Evolutionary conservation across 768 basidiomycete species (phyloP).

Genomic region (Podaxis sp.): DNA sequence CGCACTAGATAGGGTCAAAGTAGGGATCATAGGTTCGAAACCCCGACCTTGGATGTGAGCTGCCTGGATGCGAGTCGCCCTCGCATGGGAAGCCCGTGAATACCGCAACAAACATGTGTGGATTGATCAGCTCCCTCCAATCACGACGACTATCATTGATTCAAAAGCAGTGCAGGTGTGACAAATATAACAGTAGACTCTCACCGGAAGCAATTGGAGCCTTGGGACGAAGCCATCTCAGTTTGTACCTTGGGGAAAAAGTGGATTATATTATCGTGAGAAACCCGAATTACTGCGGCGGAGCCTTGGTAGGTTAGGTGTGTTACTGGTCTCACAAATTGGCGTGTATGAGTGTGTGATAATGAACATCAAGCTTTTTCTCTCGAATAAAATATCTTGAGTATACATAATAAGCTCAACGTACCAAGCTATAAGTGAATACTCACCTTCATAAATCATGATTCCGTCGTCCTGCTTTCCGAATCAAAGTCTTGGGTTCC

Average conservation of each 20-base stretch:
- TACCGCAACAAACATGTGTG: too few species aligned
- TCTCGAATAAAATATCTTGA: neutral
- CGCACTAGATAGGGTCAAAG: too few species aligned
- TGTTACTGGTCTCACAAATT: neutral
- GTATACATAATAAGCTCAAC: neutral
- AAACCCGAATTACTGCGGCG: neutral
- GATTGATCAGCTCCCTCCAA: too few species aligned
- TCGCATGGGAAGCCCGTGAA: too few species aligned
- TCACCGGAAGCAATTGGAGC: neutral
- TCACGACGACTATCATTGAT: too few species aligned
- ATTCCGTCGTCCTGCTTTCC: neutral
- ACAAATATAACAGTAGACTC: neutral
- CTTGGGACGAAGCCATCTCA: neutral
- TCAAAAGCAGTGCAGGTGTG: neutral
- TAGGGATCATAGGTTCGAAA: too few species aligned
- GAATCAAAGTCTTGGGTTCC: neutral
- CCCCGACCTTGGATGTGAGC: too few species aligned
- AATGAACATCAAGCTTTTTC: neutral
- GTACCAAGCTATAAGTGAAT: too few species aligned
- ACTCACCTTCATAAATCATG: neutral
- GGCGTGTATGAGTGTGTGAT: neutral
- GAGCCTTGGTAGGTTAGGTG: neutral
- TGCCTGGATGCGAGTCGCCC: too few species aligned
- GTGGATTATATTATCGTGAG: too few species aligned
- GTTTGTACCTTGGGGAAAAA: neutral